Conservation (phyloP, 2,329 filamentous ascomycete genomes). For the Neopestalotiopsis sp. region DNA sequence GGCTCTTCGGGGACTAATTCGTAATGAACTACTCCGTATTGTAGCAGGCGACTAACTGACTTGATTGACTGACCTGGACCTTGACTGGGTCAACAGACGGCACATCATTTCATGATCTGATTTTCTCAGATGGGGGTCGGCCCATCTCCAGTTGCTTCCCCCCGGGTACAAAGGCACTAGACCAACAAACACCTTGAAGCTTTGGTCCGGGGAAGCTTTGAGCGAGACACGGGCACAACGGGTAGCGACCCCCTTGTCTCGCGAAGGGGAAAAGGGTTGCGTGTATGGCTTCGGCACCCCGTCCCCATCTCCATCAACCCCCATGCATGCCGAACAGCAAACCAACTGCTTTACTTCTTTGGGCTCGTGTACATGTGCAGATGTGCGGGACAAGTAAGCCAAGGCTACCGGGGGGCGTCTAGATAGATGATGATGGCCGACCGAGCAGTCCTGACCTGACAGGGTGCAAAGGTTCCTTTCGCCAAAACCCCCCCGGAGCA, state of each 20-base stretch:
- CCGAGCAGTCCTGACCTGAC: neutral
- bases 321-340: neutral
- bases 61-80: too few species aligned
- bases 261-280: neutral
- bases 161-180: neutral
- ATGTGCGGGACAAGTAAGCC: neutral
- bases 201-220: constrained; percentile 12
- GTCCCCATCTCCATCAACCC: neutral
- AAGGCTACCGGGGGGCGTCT: neutral
- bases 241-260: neutral
- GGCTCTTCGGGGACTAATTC: neutral
- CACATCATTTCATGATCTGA: neutral
- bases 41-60: neutral
- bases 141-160: neutral
- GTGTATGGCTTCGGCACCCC: constrained; percentile 1
- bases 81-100: neutral
- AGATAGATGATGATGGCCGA: neutral
- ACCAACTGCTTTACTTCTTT: neutral
- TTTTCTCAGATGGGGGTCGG: neutral
- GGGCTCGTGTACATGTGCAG: neutral
- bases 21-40: neutral
- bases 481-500: neutral
- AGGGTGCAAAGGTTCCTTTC: constrained; percentile 1
- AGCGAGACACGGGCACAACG: constrained; percentile 5
- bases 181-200: neutral